Percentiles rank a stretch among this genome's conserved stretches.
These are phyloP conservation scores for Starmerella etchellsii DNA, from an alignment of 805 yeast genomes.

Conservation along the genomic window DNA sequence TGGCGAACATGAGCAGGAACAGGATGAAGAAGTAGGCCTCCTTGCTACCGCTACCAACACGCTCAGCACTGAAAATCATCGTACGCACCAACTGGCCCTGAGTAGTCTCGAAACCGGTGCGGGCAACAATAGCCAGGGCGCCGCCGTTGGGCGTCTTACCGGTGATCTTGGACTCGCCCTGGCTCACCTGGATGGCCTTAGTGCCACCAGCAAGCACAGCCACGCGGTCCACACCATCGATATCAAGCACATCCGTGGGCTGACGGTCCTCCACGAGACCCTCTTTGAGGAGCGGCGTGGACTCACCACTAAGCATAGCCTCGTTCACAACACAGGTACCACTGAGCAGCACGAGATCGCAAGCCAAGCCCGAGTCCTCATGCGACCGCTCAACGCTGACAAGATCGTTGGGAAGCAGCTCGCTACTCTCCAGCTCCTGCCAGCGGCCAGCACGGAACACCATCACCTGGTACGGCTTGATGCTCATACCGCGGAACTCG, in stretches of 20 bases:
- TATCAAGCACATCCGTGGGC: conserved; percentile 47
- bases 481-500: conserved; percentile 95
- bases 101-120: conserved; percentile 96
- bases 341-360: conserved; percentile 73
- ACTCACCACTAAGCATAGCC: conserved; percentile 98
- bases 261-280: conserved; percentile 70
- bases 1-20: conserved; percentile 78
- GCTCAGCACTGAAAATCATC: conserved; percentile 93
- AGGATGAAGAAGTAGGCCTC: conserved; percentile 89
- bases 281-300: conserved; percentile 91
- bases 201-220: conserved; percentile 92
- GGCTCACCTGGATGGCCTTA: conserved; percentile 79
- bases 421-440: conserved; percentile 55
- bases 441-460: conserved; percentile 61
- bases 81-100: conserved; percentile 96
- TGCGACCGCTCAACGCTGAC: conserved; percentile 78
- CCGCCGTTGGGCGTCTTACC: conserved; percentile 74
- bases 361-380: conserved; percentile 87
- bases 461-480: conserved; percentile 73
- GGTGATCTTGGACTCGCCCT: conserved; percentile 37
- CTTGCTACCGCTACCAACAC: conserved; percentile 88
- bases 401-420: conserved; percentile 75
- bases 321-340: conserved; percentile 95
- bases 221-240: conserved; percentile 79
- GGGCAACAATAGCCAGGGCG: conserved; percentile 76